Evolutionary conservation across 495 filamentous ascomycete species (phyloP), one percentile per base, ranked within the genome.

Genomic region (Lineolata rhizophorae): DNA sequence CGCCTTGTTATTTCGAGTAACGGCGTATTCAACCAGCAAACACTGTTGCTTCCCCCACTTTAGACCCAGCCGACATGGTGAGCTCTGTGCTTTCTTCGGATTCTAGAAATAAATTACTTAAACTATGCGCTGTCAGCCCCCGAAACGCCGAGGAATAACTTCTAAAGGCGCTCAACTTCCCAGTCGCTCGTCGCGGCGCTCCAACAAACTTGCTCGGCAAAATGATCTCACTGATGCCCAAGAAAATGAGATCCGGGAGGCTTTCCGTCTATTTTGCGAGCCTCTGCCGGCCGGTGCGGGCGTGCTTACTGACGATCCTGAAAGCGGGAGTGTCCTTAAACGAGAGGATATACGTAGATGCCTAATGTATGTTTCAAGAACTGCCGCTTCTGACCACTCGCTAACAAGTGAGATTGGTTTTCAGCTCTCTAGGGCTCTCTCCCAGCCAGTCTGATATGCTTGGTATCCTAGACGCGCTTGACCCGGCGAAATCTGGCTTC

Each of bases 191-290:
- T n/a, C n/a, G n/a, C n/a, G n/a, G n/a, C n/a, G n/a, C n/a, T n/a
- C n/a, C n/a, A n/a, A n/a, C n/a, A 85, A 81, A 48, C 77, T 91
- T 37, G 83, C 84, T 2, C 78, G 78, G 50, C 78, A 87, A 39
- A 70, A 94, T 60, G 65, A 77, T 49, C 70, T 97, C 50, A 72
- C 69, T 18, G 70, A 67, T 14, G 67, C 69, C 30, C 75, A 93
- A 56, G 87, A 97, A 48, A 59, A 64, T 40, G 81, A 93, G 50
- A 92, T 97, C 43, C 68, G 68, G 43, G 82, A 92, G 51, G 83
- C 82, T 11, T 97, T 87, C 53, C 53, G 63, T 19, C 61, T 94
- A 12, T 97, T 94, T 52, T 55, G 76, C 1, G 37, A 49, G 2
- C 34, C 43, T 10, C 43, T 60, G 39, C 62, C 74, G 32, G 65